Evolutionary conservation across 768 basidiomycete genomes (phyloP).

Genomic region (Butyriboletus loyo): DNA sequence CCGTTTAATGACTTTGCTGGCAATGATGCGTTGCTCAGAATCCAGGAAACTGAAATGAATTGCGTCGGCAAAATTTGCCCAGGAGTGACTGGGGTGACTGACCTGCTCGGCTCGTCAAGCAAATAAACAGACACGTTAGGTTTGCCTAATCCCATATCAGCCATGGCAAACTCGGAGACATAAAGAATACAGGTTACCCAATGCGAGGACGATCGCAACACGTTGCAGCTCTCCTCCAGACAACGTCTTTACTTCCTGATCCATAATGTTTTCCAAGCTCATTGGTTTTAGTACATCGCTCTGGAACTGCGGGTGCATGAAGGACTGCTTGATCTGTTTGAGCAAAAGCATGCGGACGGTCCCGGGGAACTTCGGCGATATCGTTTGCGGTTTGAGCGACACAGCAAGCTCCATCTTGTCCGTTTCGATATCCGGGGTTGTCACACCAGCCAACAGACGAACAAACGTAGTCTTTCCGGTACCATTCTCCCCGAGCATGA

Average conservation of each 20-base stretch:
- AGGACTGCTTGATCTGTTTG: slow-evolving; percentile 91
- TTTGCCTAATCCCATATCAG: slow-evolving; percentile 47
- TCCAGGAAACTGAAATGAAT: slow-evolving; percentile 73
- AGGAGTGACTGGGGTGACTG: slow-evolving; percentile 18
- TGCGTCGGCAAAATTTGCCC: slow-evolving; percentile 1
- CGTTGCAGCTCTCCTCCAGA: slow-evolving; percentile 98
- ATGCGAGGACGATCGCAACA: slow-evolving; percentile 91
- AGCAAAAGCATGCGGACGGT: slow-evolving; percentile 93
- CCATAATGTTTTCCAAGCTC: slow-evolving; percentile 91
- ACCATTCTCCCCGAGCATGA: slow-evolving; percentile 99
- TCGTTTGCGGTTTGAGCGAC: slow-evolving; percentile 98
- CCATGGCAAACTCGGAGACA: not conserved
- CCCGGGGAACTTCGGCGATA: slow-evolving; percentile 96
- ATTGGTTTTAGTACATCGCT: slow-evolving; percentile 98
- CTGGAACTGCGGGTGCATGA: slow-evolving; percentile 99
- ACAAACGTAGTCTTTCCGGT: slow-evolving; percentile 99
- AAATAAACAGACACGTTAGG: slow-evolving; percentile 86
- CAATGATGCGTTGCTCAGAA: slow-evolving; percentile 98
- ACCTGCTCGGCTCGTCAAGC: slow-evolving; percentile 91
- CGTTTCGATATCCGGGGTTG: slow-evolving; percentile 72
- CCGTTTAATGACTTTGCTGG: slow-evolving; percentile 97
- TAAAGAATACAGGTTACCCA: slow-evolving; percentile 49
- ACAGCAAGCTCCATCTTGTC: slow-evolving; percentile 81
- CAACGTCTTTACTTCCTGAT: slow-evolving; percentile 96
- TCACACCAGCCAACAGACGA: slow-evolving; percentile 89